Conservation (phyloP, 495 filamentous ascomycete species). For the Xylaria acuta region DNA sequence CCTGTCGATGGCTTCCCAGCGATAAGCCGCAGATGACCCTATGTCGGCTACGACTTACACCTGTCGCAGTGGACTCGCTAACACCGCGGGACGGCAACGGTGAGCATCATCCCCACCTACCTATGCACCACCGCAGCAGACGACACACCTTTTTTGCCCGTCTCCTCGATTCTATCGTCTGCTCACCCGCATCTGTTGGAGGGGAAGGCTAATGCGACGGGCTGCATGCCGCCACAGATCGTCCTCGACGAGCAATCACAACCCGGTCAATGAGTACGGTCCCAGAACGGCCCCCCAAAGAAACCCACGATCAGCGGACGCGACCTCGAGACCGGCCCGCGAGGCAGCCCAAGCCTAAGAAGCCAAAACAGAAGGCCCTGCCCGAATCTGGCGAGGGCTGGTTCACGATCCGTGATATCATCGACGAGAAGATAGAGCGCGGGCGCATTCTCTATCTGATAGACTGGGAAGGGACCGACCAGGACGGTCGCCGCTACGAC, state of each 20-base stretch:
- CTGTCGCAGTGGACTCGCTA: conserved; percentile 15
- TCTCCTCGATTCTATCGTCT: background rate
- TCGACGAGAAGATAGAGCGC: conserved; percentile 44
- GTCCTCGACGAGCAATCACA: conserved; percentile 24
- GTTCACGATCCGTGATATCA: conserved; percentile 43
- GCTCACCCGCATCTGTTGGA: background rate
- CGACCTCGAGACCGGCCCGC: conserved; percentile 10
- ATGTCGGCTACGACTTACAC: conserved; percentile 19
- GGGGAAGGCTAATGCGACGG: conserved; percentile 32
- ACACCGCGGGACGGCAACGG: conserved; percentile 25
- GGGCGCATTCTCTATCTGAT: conserved; percentile 44
- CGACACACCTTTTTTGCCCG: background rate
- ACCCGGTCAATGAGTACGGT: conserved; percentile 37
- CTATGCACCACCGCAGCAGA: background rate
- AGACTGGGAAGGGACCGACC: conserved; percentile 50
- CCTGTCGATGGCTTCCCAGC: conserved; percentile 12
- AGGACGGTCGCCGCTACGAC: conserved; percentile 40
- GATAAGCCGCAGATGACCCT: background rate
- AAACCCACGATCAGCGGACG: conserved; percentile 11
- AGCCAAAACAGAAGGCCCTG: background rate
- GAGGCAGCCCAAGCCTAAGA: conserved; percentile 15
- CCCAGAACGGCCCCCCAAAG: background rate
- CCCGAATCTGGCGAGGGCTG: conserved; percentile 21
- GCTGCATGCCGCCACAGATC: conserved; percentile 29
- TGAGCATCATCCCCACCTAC: background rate